Evolutionary conservation across 768 basidiomycete genomes (phyloP).

Genomic region (Lentinula lateritia): DNA sequence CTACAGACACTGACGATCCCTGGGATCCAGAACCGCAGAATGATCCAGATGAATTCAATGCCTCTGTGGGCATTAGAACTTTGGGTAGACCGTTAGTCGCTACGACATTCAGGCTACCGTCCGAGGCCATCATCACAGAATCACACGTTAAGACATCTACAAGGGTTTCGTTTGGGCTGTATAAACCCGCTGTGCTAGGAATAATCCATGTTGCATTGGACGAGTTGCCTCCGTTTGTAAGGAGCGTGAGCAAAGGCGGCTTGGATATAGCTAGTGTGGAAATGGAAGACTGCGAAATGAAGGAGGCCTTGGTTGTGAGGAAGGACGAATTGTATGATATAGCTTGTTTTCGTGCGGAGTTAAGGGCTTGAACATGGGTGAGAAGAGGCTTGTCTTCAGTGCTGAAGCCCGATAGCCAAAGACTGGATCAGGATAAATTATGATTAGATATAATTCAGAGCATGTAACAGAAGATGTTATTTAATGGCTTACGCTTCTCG

Average conservation of each 20-base stretch:
- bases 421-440: constrained; percentile 23
- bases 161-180: constrained; percentile 32
- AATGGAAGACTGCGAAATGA: constrained; percentile 31
- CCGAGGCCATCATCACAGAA: constrained; percentile 25
- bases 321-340: constrained; percentile 37
- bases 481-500: constrained; percentile 45
- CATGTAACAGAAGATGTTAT: background rate
- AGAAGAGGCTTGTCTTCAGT: constrained; percentile 43
- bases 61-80: constrained; percentile 19
- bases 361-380: constrained; percentile 39
- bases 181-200: constrained; percentile 35
- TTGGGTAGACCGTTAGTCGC: constrained; percentile 42
- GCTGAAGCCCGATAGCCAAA: constrained; percentile 55
- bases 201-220: constrained; percentile 13
- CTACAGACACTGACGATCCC: background rate
- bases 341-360: constrained; percentile 47
- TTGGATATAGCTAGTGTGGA: constrained; percentile 46
- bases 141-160: constrained; percentile 52
- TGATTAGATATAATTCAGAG: background rate
- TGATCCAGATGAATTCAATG: constrained; percentile 14
- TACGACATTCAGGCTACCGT: constrained; percentile 34
- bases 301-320: constrained; percentile 43
- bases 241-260: constrained; percentile 47
- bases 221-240: constrained; percentile 46
- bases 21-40: constrained; percentile 10